phyloP scores from a whole-genome alignment of 768 basidiomycete genomes.

The Psilocybe azurescens region DNA sequence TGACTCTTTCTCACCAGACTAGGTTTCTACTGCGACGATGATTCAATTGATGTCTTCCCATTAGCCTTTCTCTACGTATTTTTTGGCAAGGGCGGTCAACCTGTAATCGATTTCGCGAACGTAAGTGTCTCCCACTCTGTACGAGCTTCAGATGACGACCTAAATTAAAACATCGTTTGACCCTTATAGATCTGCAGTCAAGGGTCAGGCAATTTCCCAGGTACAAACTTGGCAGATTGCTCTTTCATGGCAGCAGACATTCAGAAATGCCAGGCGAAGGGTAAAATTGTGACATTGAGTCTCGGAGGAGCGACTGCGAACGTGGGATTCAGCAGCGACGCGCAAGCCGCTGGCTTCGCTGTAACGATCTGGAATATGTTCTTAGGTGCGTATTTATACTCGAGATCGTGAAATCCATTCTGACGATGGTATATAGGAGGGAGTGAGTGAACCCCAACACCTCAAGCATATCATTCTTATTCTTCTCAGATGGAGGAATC shows the following conservation, averaged over 20 bases:
- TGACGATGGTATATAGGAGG: conserved; percentile 28
- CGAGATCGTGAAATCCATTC: neutral
- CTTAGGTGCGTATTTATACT: conserved; percentile 48
- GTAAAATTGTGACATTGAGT: conserved; percentile 58
- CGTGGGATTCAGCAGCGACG: conserved; percentile 58
- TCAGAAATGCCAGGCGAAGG: conserved; percentile 64
- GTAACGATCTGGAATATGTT: conserved; percentile 73
- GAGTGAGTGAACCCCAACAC: conserved; percentile 26
- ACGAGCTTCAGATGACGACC: neutral
- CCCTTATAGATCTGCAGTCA: conserved; percentile 56
- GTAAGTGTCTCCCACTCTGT: conserved; percentile 34
- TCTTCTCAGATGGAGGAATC: conserved; percentile 39
- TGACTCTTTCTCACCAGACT: conserved; percentile 33
- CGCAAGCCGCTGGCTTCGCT: conserved; percentile 59
- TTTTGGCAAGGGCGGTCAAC: conserved; percentile 63
- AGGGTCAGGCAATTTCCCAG: conserved; percentile 54
- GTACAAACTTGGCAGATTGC: conserved; percentile 69
- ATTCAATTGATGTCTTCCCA: conserved; percentile 65
- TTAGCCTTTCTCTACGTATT: conserved; percentile 66
- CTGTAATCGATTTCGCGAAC: conserved; percentile 67
- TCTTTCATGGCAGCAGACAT: conserved; percentile 65
- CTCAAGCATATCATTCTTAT: conserved; percentile 3
- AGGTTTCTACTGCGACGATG: conserved; percentile 67
- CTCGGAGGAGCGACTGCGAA: conserved; percentile 65
- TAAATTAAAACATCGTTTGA: neutral